These are phyloP conservation scores for Diaporthe nobilis DNA, from an alignment of 2,329 filamentous ascomycete species.

Conservation along the genomic window DNA sequence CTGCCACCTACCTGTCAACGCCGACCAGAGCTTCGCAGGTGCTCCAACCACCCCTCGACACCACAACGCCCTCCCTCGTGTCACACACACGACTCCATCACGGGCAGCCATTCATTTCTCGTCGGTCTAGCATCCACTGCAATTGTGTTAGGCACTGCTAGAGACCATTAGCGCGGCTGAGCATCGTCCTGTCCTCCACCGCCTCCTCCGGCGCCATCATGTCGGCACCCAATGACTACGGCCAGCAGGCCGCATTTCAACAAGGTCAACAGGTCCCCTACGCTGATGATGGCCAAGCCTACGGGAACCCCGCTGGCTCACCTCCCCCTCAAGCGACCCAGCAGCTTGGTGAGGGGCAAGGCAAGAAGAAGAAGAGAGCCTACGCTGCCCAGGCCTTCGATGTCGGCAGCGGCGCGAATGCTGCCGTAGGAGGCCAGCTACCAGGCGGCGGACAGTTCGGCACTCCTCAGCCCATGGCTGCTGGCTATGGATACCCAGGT, in stretches of 20 bases:
- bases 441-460: constrained; percentile 61
- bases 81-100: constrained; percentile 22
- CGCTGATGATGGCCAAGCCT: constrained; percentile 53
- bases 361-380: constrained; percentile 90
- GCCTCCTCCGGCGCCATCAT: constrained; percentile 56
- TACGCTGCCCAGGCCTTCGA: constrained; percentile 97
- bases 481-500: constrained; percentile 73
- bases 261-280: constrained; percentile 57
- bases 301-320: constrained; percentile 56
- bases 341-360: constrained; percentile 58
- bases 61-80: constrained; percentile 21
- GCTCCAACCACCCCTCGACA: constrained; percentile 30
- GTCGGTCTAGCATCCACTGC: neutral
- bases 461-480: constrained; percentile 57
- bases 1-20: constrained; percentile 36
- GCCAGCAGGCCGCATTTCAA: constrained; percentile 61
- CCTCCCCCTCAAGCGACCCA: constrained; percentile 51
- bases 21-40: constrained; percentile 34
- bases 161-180: constrained; percentile 38
- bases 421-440: constrained; percentile 65
- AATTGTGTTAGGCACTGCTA: neutral
- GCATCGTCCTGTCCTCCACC: constrained; percentile 42
- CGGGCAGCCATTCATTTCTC: constrained; percentile 14
- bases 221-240: constrained; percentile 71
- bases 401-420: constrained; percentile 90